Evolutionary conservation across 2,329 filamentous ascomycete genomes (phyloP).

Genomic region (Botrytis deweyae): DNA sequence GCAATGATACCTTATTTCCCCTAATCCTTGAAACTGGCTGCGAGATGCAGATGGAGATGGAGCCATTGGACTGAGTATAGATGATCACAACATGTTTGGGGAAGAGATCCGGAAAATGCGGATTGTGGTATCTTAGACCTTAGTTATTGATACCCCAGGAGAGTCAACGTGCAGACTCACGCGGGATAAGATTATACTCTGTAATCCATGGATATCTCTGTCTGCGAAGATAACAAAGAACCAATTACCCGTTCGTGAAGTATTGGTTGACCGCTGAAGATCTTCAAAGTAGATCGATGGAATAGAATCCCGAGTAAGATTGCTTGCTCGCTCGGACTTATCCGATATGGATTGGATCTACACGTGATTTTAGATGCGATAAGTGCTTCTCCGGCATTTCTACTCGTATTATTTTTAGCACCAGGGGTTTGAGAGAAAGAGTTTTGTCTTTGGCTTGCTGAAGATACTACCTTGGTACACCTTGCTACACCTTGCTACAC

Average conservation of each 20-base stretch:
- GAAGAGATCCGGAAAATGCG: not conserved
- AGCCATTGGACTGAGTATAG: not conserved
- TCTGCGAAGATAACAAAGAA: not conserved
- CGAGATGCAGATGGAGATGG: slow-evolving; percentile 7
- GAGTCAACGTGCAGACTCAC: not conserved
- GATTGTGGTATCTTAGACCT: not conserved
- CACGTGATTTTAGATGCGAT: not conserved
- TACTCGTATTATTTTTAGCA: not conserved
- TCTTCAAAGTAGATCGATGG: not conserved
- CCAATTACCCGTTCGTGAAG: not conserved
- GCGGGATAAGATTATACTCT: not conserved
- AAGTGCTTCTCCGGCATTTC: not conserved
- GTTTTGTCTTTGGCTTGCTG: not conserved
- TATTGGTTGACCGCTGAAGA: not conserved
- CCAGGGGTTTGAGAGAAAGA: not conserved
- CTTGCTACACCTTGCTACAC: not conserved
- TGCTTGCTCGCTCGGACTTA: not conserved
- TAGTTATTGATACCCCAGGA: not conserved
- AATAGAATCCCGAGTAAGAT: not conserved
- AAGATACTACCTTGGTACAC: not conserved
- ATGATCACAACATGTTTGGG: not conserved
- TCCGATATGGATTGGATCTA: not conserved
- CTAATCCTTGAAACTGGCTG: not conserved
- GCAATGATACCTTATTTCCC: slow-evolving; percentile 5
- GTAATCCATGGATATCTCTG: not conserved